phyloP scores from a whole-genome alignment of 805 yeast genomes.

The Sugiyamaella marilandica region DNA sequence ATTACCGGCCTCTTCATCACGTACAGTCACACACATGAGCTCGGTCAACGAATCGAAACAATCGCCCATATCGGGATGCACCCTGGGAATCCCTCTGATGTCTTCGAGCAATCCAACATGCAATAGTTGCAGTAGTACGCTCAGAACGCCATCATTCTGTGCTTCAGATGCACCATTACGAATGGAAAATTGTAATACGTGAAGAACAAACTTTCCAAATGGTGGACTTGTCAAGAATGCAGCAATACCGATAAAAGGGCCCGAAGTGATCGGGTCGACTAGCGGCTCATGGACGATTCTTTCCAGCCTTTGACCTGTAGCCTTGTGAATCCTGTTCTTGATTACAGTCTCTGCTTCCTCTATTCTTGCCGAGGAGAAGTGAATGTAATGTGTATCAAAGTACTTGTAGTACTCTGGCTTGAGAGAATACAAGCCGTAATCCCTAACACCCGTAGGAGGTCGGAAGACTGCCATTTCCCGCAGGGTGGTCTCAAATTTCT shows the following conservation, averaged over 20 bases:
- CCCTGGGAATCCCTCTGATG: slow-evolving; percentile 20
- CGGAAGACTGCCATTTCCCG: slow-evolving; percentile 52
- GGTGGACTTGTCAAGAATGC: slow-evolving; percentile 26
- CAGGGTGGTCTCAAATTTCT: slow-evolving; percentile 62
- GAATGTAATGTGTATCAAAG: slow-evolving; percentile 80
- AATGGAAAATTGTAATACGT: slow-evolving; percentile 13
- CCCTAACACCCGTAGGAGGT: slow-evolving; percentile 55
- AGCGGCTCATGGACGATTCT: slow-evolving; percentile 58
- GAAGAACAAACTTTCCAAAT: slow-evolving; percentile 24
- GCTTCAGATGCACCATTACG: slow-evolving; percentile 26
- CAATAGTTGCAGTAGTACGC: slow-evolving; percentile 58
- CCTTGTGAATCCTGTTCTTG: slow-evolving; percentile 43
- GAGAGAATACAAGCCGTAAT: slow-evolving; percentile 62
- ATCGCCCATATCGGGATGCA: background rate
- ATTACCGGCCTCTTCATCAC: background rate
- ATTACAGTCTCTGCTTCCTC: slow-evolving; percentile 75
- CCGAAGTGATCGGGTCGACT: slow-evolving; percentile 28
- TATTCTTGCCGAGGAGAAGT: slow-evolving; percentile 68
- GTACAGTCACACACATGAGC: background rate
- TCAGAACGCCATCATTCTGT: slow-evolving; percentile 55
- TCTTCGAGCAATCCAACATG: slow-evolving; percentile 54
- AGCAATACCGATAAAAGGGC: slow-evolving; percentile 31
- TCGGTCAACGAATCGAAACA: background rate
- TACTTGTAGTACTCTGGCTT: slow-evolving; percentile 49
- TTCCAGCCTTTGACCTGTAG: slow-evolving; percentile 36